Conservation (phyloP, 2,329 filamentous ascomycete species). For the Fonsecaea monophora region DNA sequence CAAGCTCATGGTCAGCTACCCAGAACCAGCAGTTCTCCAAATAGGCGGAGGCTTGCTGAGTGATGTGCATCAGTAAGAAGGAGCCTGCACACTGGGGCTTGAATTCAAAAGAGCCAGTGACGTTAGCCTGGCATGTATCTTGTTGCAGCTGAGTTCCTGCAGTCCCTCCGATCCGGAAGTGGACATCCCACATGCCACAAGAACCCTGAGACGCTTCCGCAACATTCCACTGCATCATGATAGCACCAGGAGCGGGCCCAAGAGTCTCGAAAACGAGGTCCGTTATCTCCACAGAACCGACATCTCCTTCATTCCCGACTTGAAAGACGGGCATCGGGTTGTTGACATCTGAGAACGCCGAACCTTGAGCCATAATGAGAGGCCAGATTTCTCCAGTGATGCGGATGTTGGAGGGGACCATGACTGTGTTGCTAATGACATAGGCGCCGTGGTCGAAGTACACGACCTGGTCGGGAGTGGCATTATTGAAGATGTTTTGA, state of each 20-base stretch:
- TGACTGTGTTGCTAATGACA: conserved; percentile 65
- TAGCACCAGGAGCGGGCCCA: conserved; percentile 83
- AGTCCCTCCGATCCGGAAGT: conserved; percentile 88
- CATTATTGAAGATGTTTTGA: conserved; percentile 75
- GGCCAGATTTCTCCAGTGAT: conserved; percentile 94
- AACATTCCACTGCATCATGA: conserved; percentile 92
- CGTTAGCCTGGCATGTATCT: conserved; percentile 79
- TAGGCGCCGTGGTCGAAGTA: conserved; percentile 72
- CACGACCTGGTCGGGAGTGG: conserved; percentile 64
- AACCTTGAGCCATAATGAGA: conserved; percentile 81
- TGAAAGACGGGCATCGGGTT: conserved; percentile 87
- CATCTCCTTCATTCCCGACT: conserved; percentile 77
- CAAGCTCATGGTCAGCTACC: conserved; percentile 90
- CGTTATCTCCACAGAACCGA: conserved; percentile 82
- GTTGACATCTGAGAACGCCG: conserved; percentile 72
- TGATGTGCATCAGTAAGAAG: conserved; percentile 68
- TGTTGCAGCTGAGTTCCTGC: conserved; percentile 84
- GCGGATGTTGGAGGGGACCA: conserved; percentile 74
- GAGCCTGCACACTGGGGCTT: conserved; percentile 74
- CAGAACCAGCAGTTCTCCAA: conserved; percentile 91
- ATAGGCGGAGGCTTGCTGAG: conserved; percentile 68
- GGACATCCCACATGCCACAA: conserved; percentile 91
- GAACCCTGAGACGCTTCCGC: conserved; percentile 67
- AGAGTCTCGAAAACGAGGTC: conserved; percentile 86
- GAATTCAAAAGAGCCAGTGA: conserved; percentile 63